These are phyloP conservation scores for Mucor velutinosus DNA, from an alignment of 371 early-diverging fungal species.

Conservation along the genomic window DNA sequence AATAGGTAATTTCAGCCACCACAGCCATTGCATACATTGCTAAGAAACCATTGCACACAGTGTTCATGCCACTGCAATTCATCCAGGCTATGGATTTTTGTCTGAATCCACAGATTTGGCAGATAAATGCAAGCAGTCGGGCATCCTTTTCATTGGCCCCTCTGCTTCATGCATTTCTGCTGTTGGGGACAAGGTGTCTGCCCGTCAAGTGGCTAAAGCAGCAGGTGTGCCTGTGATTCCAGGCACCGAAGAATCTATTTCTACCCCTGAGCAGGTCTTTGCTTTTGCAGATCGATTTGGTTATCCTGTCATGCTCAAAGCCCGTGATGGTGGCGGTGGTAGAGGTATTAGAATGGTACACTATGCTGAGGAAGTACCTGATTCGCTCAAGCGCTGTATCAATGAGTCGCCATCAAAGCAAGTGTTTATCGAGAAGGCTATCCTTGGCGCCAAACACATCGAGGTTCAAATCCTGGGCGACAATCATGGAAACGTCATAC, in stretches of 20 bases:
- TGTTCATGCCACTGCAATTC: conserved; percentile 58
- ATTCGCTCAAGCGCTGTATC: conserved; percentile 33
- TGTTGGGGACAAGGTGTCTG: conserved; percentile 91
- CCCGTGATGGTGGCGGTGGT: conserved; percentile 89
- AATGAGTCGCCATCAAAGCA: conserved; percentile 45
- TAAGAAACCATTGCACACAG: conserved; percentile 3
- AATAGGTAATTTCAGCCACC: conserved; percentile 19
- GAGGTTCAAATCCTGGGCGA: conserved; percentile 87
- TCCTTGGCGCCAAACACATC: conserved; percentile 86
- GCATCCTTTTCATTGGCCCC: conserved; percentile 81
- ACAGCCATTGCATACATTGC: not conserved
- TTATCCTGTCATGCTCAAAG: conserved; percentile 89
- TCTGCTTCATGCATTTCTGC: conserved; percentile 72
- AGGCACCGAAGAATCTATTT: conserved; percentile 30
- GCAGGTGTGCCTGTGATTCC: conserved; percentile 41
- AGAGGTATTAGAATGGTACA: conserved; percentile 83
- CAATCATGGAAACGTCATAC: conserved; percentile 68
- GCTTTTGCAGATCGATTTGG: conserved; percentile 43
- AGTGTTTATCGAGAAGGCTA: conserved; percentile 80
- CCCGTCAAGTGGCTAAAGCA: conserved; percentile 34
- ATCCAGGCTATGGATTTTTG: conserved; percentile 91
- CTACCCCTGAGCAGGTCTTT: conserved; percentile 21
- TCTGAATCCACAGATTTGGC: conserved; percentile 78
- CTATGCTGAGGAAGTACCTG: conserved; percentile 16
- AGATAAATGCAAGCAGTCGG: conserved; percentile 56